A percentile compares a stretch with the other conserved stretches of the same genome.
These are phyloP conservation scores for Phalaenopsis hybrid DNA, from an alignment of 116 monocot genomes.

Conservation along the genomic window DNA sequence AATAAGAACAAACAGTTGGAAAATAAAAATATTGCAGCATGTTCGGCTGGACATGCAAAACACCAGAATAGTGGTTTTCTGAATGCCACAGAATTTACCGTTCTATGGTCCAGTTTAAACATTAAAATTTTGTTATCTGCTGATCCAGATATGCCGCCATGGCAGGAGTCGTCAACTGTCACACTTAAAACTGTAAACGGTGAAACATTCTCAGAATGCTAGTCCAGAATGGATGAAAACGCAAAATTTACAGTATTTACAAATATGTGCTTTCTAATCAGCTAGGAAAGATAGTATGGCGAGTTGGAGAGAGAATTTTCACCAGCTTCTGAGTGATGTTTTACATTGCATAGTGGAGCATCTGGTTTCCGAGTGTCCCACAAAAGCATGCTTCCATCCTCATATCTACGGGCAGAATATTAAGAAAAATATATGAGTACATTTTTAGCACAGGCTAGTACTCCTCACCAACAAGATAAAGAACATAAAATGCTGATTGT, in stretches of 20 bases:
- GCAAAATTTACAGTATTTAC: neutral
- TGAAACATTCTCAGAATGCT: neutral
- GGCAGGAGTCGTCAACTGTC: slow-evolving; percentile 54
- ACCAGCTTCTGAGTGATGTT: slow-evolving; percentile 92
- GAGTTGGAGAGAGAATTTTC: slow-evolving; percentile 4
- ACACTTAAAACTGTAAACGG: slow-evolving; percentile 56
- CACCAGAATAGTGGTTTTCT: neutral
- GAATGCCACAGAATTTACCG: slow-evolving; percentile 27
- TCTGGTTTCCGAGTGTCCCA: slow-evolving; percentile 80
- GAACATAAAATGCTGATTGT: neutral
- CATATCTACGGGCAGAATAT: slow-evolving; percentile 41
- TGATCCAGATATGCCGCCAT: slow-evolving; percentile 72
- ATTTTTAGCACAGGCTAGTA: neutral
- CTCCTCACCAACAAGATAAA: neutral
- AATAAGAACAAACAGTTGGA: neutral
- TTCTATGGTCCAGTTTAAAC: slow-evolving; percentile 48
- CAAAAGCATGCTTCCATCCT: slow-evolving; percentile 98
- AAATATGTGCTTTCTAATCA: slow-evolving; percentile 3
- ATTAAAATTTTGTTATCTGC: slow-evolving; percentile 72
- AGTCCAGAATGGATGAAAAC: neutral
- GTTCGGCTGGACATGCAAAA: neutral
- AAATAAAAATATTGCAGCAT: neutral
- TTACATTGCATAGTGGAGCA: slow-evolving; percentile 46
- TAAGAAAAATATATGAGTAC: neutral
- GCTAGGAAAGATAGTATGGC: neutral